Conservation (phyloP, 208 protist genomes). For the Blastocrithidia nonstop region DNA sequence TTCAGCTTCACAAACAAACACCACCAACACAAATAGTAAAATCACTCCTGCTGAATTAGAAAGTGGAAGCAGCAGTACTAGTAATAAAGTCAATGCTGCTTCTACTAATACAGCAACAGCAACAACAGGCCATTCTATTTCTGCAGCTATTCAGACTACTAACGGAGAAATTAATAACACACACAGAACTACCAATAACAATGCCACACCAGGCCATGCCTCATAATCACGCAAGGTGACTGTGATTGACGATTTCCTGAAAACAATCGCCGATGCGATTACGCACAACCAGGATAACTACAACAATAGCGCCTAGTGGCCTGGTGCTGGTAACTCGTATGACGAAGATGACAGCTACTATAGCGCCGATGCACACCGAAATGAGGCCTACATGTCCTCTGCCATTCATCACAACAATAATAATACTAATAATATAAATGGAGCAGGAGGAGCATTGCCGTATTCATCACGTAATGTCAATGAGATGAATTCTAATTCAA, state of each 20-base stretch:
- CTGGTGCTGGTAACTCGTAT: slow-evolving; percentile 34
- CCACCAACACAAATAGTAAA: too few species aligned
- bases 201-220: neutral
- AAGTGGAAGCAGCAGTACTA: neutral
- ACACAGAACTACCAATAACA: slow-evolving; percentile 1
- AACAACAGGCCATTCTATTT: slow-evolving; percentile 6
- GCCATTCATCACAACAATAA: too few species aligned
- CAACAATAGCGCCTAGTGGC: slow-evolving; percentile 22
- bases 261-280: slow-evolving; percentile 27
- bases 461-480: too few species aligned
- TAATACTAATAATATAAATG: too few species aligned
- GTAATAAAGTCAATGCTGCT: neutral
- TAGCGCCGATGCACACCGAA: too few species aligned
- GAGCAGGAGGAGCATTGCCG: slow-evolving; percentile 10
- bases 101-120: neutral
- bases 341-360: slow-evolving; percentile 57
- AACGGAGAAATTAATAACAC: neutral
- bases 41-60: too few species aligned
- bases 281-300: slow-evolving; percentile 30
- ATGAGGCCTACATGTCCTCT: too few species aligned
- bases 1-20: too few species aligned
- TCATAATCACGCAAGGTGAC: slow-evolving; percentile 10
- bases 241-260: slow-evolving; percentile 32
- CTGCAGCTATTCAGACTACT: neutral
- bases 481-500: too few species aligned